Conservation (phyloP, 305 asterid genomes). For the Caryopteris hybrid region DNA sequence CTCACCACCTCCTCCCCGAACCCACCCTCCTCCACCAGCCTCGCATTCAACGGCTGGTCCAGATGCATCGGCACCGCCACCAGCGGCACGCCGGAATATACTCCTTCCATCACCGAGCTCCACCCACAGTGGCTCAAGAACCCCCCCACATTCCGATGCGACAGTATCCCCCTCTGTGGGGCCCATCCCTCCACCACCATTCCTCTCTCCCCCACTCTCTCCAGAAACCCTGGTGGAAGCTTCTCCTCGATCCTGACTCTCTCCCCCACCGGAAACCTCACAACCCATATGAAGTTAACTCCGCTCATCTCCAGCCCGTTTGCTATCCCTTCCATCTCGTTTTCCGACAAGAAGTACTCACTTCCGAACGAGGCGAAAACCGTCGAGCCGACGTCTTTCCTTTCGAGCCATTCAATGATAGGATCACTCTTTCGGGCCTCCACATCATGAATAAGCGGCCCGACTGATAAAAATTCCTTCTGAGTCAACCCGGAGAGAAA, state of each 20-base stretch:
- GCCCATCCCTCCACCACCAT: slow-evolving; percentile 47
- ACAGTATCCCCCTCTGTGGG: slow-evolving; percentile 37
- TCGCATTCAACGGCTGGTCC: slow-evolving; percentile 60
- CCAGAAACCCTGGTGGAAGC: slow-evolving; percentile 38
- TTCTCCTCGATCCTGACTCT: neutral
- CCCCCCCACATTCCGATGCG: slow-evolving; percentile 40
- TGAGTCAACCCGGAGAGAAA: slow-evolving; percentile 17
- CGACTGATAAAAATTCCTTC: slow-evolving; percentile 39
- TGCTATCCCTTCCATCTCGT: slow-evolving; percentile 44
- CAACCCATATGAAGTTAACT: slow-evolving; percentile 49
- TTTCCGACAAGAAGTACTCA: slow-evolving; percentile 40
- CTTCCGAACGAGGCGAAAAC: slow-evolving; percentile 49
- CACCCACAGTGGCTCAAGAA: slow-evolving; percentile 61
- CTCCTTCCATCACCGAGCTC: slow-evolving; percentile 47
- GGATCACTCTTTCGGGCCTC: neutral
- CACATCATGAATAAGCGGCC: slow-evolving; percentile 30
- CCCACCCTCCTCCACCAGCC: slow-evolving; percentile 43
- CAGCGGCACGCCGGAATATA: slow-evolving; percentile 37
- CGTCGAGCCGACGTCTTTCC: slow-evolving; percentile 32
- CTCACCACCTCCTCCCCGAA: slow-evolving; percentile 48
- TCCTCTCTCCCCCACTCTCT: slow-evolving; percentile 38
- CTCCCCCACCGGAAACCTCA: slow-evolving; percentile 33
- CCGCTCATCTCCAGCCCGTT: slow-evolving; percentile 46
- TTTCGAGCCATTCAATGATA: slow-evolving; percentile 39
- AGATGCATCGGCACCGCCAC: slow-evolving; percentile 51